Conservation (phyloP, 2,329 filamentous ascomycete species). For the Monilinia laxa region DNA sequence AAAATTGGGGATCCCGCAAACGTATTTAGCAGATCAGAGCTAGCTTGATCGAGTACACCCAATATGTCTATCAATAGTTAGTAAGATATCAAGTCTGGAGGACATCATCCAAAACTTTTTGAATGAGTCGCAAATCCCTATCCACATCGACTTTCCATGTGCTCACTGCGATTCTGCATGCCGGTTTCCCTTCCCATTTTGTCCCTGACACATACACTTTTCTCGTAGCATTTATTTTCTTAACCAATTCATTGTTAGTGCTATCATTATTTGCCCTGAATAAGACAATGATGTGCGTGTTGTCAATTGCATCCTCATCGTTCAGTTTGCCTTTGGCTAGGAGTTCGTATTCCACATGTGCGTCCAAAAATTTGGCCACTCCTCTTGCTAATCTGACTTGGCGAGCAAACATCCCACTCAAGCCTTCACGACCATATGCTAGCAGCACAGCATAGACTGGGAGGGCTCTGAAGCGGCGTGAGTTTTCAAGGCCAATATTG, state of each 20-base stretch:
- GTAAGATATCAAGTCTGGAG: not conserved
- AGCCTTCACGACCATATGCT: slow-evolving; percentile 69
- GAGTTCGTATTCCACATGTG: slow-evolving; percentile 63
- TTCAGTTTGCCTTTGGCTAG: slow-evolving; percentile 55
- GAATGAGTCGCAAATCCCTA: slow-evolving; percentile 65
- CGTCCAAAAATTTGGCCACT: slow-evolving; percentile 62
- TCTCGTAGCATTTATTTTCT: slow-evolving; percentile 69
- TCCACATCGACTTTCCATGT: slow-evolving; percentile 77
- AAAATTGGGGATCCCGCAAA: not conserved
- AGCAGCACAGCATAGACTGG: slow-evolving; percentile 80
- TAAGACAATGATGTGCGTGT: slow-evolving; percentile 63
- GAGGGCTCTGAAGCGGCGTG: slow-evolving; percentile 84
- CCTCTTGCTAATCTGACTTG: slow-evolving; percentile 71
- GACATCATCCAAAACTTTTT: slow-evolving; percentile 53
- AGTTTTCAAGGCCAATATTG: slow-evolving; percentile 88
- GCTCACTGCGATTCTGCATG: slow-evolving; percentile 79
- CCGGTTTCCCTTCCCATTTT: slow-evolving; percentile 69
- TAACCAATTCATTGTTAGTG: slow-evolving; percentile 66
- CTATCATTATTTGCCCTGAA: slow-evolving; percentile 68
- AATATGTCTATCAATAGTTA: not conserved
- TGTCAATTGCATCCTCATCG: slow-evolving; percentile 46
- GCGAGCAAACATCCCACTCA: slow-evolving; percentile 65
- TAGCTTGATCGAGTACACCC: not conserved
- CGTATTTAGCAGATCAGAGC: no score
- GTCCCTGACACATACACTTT: slow-evolving; percentile 84